phyloP scores from a whole-genome alignment of 768 basidiomycete genomes.

The Pisolithus marmoratus region DNA sequence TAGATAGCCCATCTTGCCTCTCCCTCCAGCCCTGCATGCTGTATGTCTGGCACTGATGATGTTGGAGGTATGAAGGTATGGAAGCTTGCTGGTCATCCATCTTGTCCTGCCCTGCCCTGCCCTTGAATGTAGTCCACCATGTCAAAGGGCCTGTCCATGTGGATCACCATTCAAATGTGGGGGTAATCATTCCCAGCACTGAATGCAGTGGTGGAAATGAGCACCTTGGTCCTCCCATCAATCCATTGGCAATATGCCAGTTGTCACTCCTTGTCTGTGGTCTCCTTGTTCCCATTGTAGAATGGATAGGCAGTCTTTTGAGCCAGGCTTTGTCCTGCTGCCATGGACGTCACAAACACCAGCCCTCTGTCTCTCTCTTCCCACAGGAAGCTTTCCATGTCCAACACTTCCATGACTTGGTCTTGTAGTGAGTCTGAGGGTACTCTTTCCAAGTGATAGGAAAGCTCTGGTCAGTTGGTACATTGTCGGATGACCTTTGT shows the following conservation, averaged over 20 bases:
- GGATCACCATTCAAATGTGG: constrained; percentile 11
- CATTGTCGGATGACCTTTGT: neutral
- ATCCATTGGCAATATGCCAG: constrained; percentile 9
- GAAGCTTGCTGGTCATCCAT: constrained; percentile 1
- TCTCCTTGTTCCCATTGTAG: constrained; percentile 7
- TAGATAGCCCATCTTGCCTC: neutral
- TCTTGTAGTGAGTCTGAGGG: neutral
- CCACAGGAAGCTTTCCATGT: neutral
- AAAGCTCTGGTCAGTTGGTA: constrained; percentile 6
- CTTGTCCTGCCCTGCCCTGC: constrained; percentile 12
- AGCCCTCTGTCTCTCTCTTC: neutral
- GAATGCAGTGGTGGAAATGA: constrained; percentile 20
- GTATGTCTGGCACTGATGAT: neutral
- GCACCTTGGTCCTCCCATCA: neutral
- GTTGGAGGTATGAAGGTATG: neutral
- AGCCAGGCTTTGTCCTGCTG: neutral
- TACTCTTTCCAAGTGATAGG: neutral
- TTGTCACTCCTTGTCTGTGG: neutral
- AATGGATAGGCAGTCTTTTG: constrained; percentile 2
- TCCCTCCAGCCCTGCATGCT: neutral
- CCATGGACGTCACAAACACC: constrained; percentile 6
- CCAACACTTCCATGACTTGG: neutral
- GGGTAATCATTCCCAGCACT: constrained; percentile 21
- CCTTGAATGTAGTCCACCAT: constrained; percentile 15
- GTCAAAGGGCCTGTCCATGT: constrained; percentile 13